Evolutionary conservation across 2,329 filamentous ascomycete species (phyloP), one percentile per base, ranked within the genome.

Genomic region (Fusarium staphyleae): DNA sequence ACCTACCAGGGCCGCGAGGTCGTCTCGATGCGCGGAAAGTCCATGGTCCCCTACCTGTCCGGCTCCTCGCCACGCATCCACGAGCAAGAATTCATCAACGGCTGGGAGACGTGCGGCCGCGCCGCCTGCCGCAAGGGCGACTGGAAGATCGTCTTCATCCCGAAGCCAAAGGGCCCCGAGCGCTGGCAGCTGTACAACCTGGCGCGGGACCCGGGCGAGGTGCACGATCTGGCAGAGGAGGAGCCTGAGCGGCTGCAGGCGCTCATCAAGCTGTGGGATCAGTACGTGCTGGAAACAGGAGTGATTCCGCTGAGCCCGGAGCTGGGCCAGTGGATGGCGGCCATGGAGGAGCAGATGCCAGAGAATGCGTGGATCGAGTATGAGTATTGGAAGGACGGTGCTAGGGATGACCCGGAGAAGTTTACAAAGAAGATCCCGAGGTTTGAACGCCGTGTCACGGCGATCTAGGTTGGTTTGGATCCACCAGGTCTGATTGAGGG

Each of bases 301-400:
- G 47, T 63, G 6, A 19, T 51, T 3, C 49, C 49, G 15, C 32
- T 62, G 12, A 52, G 52, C 13, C 84, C 82, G 2, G 83, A 82
- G 55, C 68, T 86, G 35, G 84, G 84, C 0, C 72, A 79, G 3
- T 87, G 81, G 73, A 73, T 87, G 45, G 81, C 81, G 50, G 83
- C 82, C 0, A 84, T 81, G 62, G 84, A 87, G 69, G 83, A 80
- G 53, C 83, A 87, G 75, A 87, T 87, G 84, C 81, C 80, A 1
- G 83, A 87, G 68, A 84, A 86, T 65, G 82, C 79, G 6, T 86
- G 83, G 84, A 86, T 87, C 72, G 83, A 87, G 71, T 86, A 85
- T 67, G 82, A 86, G 69, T 87, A 86, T 59, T 87, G 83, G 83
- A 73, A 75, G 39, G 67, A 74, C 4, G 72, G 72, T 2, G 73